Base-by-base conservation (phyloP, 2,329 filamentous ascomycete species). In the Mycosphaerelloides madeirae region DNA sequence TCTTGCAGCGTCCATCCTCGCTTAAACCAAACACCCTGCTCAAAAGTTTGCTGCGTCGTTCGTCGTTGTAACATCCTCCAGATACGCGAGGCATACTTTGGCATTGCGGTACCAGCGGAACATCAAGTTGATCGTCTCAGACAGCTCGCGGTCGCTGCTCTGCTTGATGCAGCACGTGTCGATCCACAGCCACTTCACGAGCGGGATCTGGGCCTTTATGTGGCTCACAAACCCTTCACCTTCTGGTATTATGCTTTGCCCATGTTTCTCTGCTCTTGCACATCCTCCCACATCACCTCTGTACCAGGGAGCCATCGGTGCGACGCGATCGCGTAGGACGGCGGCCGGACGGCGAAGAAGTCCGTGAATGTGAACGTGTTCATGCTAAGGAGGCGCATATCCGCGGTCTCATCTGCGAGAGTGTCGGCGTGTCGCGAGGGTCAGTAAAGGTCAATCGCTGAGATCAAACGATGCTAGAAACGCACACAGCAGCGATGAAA, bases 151-250 rank as follows among this genome's bases (percentile, higher is more conserved):
- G 31, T 37, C 46, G 41, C 38, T 55, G 19, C 18, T 43, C 20
- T 50, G 40, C 19, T 56, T 45, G 20, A 57, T 57, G 42, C 53
- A 53, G 34, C 48, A 54, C 3, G 55, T 54, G 33, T 57, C 55
- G 18, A 57, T 38, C 53, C 53, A 57, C 16, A 45, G 18, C 31
- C 32, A 48, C 3, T 44, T 32, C 3, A 43, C 12, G 11, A 14
- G 14, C 2, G 34, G 18, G 15, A 36, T 20, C 15, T 39, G 29
- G 3, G 35, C 20, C 15, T 20, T 18, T 9, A 50, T 29, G 31
- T 47, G 47, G 12, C n/a, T 15, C 9, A 29, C 28, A 34, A 50
- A 50, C 22, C 33, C 31, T 13, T 31, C 8, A 49, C 34, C 32
- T 49, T 46, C 36, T 39, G 6, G 31, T 49, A 49, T 14, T 39